Evolutionary conservation across 257 asterid species (phyloP), one percentile per base, ranked within the genome.

Genomic region (Solanum etuberosum): DNA sequence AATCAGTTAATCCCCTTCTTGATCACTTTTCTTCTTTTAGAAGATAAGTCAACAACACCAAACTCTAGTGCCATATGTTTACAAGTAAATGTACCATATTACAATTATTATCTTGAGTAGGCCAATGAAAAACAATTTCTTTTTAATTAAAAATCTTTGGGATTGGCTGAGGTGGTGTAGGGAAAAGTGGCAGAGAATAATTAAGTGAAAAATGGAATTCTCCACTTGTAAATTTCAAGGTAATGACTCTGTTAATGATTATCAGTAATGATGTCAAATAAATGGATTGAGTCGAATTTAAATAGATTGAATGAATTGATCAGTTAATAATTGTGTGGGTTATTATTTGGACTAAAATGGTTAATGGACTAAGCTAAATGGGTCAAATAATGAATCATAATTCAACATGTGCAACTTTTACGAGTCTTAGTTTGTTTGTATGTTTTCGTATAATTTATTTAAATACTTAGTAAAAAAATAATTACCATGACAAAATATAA

Each of bases 1-100:
- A 88, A 78, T 84, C 31, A 59, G 88, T 89, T 84, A 67, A 76
- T 46, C 67, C 67, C 29, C 51, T 68, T 86, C 82, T 88, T 83
- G 84, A 86, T 90, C 83, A 78, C 67, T 90, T 88, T 86, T 43
- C 87, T 78, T 84, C 37, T 23, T 67, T 21, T 27, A 51, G 8
- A 80, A 76, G 89, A 87, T 3, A 78, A 78, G 86, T 86, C 84
- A 63, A 51, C 25, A 65, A 40, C 37, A 38, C 40, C 51, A 84
- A 84, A 40, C 59, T 84, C 42, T 84, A 63, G 6, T 35, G 57
- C 21, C 80, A 84, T 16, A 37, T 7, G 1, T 27, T 25, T 78
- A 46, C 27, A 46, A 78, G 38, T 78, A 78, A 27, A 43, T 78
- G 25, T 27, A 16, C 40, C 40, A 43, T 11, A 43, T 27, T 5